These are phyloP conservation scores for Pholiota conissans DNA, from an alignment of 768 basidiomycete genomes.

Conservation along the genomic window DNA sequence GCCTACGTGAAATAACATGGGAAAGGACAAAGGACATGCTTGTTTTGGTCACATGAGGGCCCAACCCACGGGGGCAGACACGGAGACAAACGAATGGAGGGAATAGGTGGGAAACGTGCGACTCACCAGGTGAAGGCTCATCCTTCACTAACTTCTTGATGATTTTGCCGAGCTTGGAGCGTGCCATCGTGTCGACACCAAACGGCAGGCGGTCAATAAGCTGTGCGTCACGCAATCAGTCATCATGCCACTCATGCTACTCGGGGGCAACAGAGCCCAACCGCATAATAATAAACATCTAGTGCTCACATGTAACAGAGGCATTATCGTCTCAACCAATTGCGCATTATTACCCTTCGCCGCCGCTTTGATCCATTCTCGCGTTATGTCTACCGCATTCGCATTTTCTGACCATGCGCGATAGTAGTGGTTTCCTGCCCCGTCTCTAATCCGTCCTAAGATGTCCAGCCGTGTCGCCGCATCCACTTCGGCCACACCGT, in stretches of 20 bases:
- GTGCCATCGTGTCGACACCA: slow-evolving; percentile 63
- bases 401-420: slow-evolving; percentile 83
- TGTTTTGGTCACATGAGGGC: slow-evolving; percentile 18
- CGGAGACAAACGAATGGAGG: background rate
- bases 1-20: slow-evolving; percentile 15
- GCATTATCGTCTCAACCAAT: slow-evolving; percentile 79
- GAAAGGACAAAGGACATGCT: background rate
- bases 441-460: slow-evolving; percentile 77
- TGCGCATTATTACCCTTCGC: slow-evolving; percentile 56
- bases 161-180: slow-evolving; percentile 79
- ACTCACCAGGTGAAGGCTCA: slow-evolving; percentile 80
- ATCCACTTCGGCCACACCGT: slow-evolving; percentile 65
- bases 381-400: slow-evolving; percentile 72
- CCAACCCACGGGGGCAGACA: slow-evolving; percentile 4
- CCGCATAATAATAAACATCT: background rate
- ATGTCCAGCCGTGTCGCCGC: slow-evolving; percentile 68
- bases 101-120: slow-evolving; percentile 4
- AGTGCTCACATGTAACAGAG: slow-evolving; percentile 76
- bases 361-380: slow-evolving; percentile 80
- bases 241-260: slow-evolving; percentile 2
- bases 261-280: background rate
- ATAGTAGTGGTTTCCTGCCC: slow-evolving; percentile 84
- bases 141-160: slow-evolving; percentile 77
- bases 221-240: slow-evolving; percentile 34
- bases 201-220: slow-evolving; percentile 84